Evolutionary conservation across 768 basidiomycete genomes (phyloP).

Genomic region (Lactarius hengduanensis): DNA sequence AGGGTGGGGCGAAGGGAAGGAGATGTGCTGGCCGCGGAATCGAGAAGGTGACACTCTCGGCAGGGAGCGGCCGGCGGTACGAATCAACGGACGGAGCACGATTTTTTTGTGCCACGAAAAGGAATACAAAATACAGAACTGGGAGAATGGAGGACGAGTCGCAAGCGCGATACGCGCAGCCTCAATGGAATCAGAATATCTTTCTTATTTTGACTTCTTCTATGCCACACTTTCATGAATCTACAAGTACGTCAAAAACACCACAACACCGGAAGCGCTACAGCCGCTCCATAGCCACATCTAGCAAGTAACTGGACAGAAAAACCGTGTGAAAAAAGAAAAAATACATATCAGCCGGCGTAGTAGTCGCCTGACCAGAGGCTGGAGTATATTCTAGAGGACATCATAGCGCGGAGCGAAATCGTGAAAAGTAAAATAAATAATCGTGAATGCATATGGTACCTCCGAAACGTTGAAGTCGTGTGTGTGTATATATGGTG

Average conservation of each 20-base stretch:
- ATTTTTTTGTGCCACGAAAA: background rate
- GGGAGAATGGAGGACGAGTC: background rate
- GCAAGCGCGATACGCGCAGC: background rate
- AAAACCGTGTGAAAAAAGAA: background rate
- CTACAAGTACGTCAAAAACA: conserved; percentile 25
- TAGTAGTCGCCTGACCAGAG: conserved; percentile 22
- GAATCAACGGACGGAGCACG: conserved; percentile 11
- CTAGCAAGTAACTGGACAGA: conserved; percentile 14
- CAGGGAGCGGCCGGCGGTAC: conserved; percentile 5
- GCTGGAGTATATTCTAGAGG: conserved; percentile 8
- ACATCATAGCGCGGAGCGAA: conserved; percentile 1
- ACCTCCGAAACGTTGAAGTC: background rate
- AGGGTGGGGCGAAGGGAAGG: conserved; percentile 3
- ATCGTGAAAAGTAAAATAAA: background rate
- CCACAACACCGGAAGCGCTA: conserved; percentile 2
- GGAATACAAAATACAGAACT: background rate
- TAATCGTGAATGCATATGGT: conserved; percentile 6
- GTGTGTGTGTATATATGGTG: background rate
- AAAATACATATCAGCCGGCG: conserved; percentile 20
- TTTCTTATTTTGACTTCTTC: conserved; percentile 21
- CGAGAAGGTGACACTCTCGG: background rate
- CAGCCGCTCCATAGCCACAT: conserved; percentile 14
- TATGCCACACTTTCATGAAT: conserved; percentile 15
- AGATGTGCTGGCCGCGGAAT: background rate
- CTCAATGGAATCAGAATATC: conserved; percentile 5